phyloP scores from a whole-genome alignment of 306 rosid genomes.

The Ormosia emarginata region DNA sequence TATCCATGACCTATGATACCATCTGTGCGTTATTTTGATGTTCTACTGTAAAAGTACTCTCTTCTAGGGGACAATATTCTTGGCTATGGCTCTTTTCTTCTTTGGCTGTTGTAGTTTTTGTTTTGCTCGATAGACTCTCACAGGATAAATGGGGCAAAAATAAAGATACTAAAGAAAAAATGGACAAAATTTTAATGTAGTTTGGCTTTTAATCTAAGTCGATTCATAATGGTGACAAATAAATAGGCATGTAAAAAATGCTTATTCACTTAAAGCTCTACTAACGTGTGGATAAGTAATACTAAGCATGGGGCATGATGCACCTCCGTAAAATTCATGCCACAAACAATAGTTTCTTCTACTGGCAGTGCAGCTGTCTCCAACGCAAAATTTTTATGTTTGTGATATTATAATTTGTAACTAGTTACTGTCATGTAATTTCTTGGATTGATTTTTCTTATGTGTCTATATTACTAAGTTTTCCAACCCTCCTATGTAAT shows the following conservation, averaged over 20 bases:
- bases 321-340: neutral
- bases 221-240: neutral
- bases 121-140: neutral
- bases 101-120: neutral
- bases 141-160: neutral
- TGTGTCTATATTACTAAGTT: neutral
- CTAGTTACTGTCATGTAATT: neutral
- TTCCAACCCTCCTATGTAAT: neutral
- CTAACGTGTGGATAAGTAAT: neutral
- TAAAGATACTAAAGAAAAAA: neutral
- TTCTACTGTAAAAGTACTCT: neutral
- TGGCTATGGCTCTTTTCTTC: neutral
- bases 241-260: neutral
- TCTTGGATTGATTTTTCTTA: neutral
- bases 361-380: neutral
- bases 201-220: neutral
- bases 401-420: neutral
- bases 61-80: neutral
- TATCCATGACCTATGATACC: neutral
- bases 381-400: neutral
- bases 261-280: neutral
- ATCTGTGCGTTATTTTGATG: neutral
- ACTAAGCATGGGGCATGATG: neutral
- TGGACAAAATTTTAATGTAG: neutral
- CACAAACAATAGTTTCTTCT: neutral